A percentile compares a stretch with the other conserved stretches of the same genome.
phyloP scores from a whole-genome alignment of 495 filamentous ascomycete genomes.

The Aspergillus campestris region DNA sequence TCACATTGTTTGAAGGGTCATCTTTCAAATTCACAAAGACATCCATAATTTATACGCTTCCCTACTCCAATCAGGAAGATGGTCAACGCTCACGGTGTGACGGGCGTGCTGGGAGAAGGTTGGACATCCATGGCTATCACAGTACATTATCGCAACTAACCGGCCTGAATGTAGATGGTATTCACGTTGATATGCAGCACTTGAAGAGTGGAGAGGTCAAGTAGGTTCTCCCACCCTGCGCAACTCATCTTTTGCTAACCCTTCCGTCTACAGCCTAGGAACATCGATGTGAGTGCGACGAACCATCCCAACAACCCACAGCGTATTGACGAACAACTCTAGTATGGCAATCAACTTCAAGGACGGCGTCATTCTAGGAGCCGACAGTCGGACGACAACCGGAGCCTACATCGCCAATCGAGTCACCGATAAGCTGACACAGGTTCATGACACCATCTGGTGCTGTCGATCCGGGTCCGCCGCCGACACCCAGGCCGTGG shows the following conservation, averaged over 20 bases:
- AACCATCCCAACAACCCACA: conserved; percentile 2
- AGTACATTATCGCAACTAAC: conserved; percentile 16
- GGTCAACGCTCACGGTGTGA: conserved; percentile 42
- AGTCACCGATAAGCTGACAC: conserved; percentile 98
- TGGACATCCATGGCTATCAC: conserved; percentile 12
- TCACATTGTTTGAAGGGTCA: neutral
- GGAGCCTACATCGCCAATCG: conserved; percentile 98
- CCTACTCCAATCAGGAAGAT: conserved; percentile 16
- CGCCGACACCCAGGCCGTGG: conserved; percentile 94
- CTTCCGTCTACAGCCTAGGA: conserved; percentile 52
- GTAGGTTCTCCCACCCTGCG: conserved; percentile 42
- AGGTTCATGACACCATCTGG: conserved; percentile 98
- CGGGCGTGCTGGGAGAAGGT: conserved; percentile 70
- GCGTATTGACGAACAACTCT: conserved; percentile 6
- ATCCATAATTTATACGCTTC: neutral
- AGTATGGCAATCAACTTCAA: conserved; percentile 87
- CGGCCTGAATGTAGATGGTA: conserved; percentile 64
- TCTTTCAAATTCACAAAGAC: neutral
- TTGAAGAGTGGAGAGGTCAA: conserved; percentile 86
- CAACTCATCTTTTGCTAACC: conserved; percentile 6
- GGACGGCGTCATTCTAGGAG: conserved; percentile 91
- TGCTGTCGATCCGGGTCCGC: conserved; percentile 96
- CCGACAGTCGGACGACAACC: conserved; percentile 96
- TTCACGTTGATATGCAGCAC: conserved; percentile 96
- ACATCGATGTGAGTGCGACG: conserved; percentile 79